Evolutionary conservation across 371 early-diverging fungal genomes (phyloP).

Genomic region (Parasitella parasitica): DNA sequence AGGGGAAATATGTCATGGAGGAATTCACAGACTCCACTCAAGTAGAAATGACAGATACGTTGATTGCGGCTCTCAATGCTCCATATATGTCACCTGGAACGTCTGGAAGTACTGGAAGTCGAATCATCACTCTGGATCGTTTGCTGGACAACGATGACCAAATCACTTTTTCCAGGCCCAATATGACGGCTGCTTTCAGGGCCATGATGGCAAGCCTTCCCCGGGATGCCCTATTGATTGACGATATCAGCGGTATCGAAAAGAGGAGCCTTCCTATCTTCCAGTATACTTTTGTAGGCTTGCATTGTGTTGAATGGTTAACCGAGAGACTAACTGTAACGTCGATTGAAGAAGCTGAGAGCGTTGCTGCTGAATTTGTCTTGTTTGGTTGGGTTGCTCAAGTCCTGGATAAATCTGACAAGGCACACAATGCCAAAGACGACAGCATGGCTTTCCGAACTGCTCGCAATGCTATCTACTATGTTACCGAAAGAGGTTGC

Average conservation of each 20-base stretch:
- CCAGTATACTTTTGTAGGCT: slow-evolving; percentile 35
- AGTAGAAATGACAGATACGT: slow-evolving; percentile 24
- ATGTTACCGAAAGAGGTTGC: slow-evolving; percentile 59
- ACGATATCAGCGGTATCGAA: slow-evolving; percentile 44
- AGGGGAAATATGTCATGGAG: slow-evolving; percentile 58
- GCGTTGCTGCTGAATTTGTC: slow-evolving; percentile 59
- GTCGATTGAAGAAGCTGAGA: slow-evolving; percentile 58
- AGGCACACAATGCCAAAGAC: slow-evolving; percentile 16
- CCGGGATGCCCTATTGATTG: slow-evolving; percentile 29
- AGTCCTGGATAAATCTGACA: slow-evolving; percentile 46
- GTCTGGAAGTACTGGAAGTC: slow-evolving; percentile 2
- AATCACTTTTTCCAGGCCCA: slow-evolving; percentile 44
- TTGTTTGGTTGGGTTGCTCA: slow-evolving; percentile 58
- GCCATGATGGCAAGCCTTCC: slow-evolving; percentile 57
- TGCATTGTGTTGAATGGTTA: slow-evolving; percentile 58
- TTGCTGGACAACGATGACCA: slow-evolving; percentile 35
- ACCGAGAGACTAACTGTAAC: slow-evolving; percentile 59
- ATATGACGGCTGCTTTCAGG: slow-evolving; percentile 56
- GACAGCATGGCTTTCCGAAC: slow-evolving; percentile 41
- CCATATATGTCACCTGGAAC: slow-evolving; percentile 9
- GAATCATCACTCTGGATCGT: slow-evolving; percentile 36
- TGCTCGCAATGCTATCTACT: slow-evolving; percentile 52
- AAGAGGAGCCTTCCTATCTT: slow-evolving; percentile 21
- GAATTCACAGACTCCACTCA: slow-evolving; percentile 45
- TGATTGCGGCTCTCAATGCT: slow-evolving; percentile 17